Evolutionary conservation across 306 rosid genomes (phyloP), one percentile per base, ranked within the genome.

Genomic region (Myrica gale): DNA sequence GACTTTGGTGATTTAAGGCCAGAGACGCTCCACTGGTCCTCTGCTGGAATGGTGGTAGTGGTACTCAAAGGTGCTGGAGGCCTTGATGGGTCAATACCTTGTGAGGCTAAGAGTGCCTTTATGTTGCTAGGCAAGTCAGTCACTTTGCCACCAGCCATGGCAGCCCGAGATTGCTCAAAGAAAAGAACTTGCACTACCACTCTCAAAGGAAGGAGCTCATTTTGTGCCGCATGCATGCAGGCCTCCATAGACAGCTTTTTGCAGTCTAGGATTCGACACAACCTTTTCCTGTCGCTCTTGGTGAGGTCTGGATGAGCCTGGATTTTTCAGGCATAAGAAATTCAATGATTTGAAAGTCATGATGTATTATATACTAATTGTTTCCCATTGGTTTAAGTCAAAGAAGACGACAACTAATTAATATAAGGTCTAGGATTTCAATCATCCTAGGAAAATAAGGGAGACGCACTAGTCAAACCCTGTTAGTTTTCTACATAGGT

Each of bases 161-260:
- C 87, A 0, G 97, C 91, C 79, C 97, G 69, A 42, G 97, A 93
- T 85, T 96, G 99, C 87, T 96, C 99, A 47, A 92, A 96, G 90
- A 96, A 96, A 56, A 96, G 96, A 77, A 96, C 99, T 90, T 96
- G 99, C 67, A 96, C 98, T 70, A 96, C 97, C 21, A 96, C 97
- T 57, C 99, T 82, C 43, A 96, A 75, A n/a, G 99, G 99, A 5
- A 96, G 96, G 8, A 90, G 85, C 80, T 96, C 99, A 78, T 96
- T 96, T 84, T 96, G 99, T 39, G 99, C 98, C 39, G 99, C 99
- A 84, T 96, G 98, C 93, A 96, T 92, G 87, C 99, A 96, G 7
- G 88, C 97, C 84, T 96, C 98, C 93, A 96, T 88, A 0, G 99
- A 89, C 9, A 96, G 91, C 78, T 92, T 96, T 76, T 92, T 96